Base-by-base conservation (phyloP, 1,284 basidiomycete species). In the Hypsizygus ulmarius region DNA sequence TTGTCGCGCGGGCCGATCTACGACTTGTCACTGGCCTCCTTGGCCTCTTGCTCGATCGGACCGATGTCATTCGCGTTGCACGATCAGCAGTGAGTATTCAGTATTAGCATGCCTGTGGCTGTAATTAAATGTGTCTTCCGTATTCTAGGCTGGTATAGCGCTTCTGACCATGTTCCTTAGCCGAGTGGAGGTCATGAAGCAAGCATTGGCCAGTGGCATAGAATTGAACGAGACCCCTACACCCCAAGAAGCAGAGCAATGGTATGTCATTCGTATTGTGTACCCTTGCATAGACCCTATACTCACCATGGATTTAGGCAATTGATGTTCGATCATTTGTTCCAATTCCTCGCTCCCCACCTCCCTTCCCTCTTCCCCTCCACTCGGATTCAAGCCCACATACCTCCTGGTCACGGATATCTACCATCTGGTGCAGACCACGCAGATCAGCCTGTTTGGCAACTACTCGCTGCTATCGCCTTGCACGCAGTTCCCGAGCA, bases 111-210 rank as follows among this genome's bases (percentile, higher is more conserved):
- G 41, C 16, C 37, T 39, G 14, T 18, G n/a, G 5, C 27, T 8
- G 19, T 5, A 36, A 14, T 5, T 34, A 12, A 27, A 15, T 25
- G 9, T 21, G 50, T 6, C 45, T 5, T 18, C 42, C 10, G 21
- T 14, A 19, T 9, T 28, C 5, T 59, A 97, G 85, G 93, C 97
- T 44, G 97, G 96, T 28, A 76, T 98, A 21, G 93, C 94, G 6
- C 78, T 99, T 44, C 75, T 98, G 53, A 99, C 95, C 0, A 78
- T 97, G 42, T 88, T 99, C 65, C 73, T 99, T 49, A 95, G 90
- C 52, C 84, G 93, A 36, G 95, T 94, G 9, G 93, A 96, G 66
- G 81, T 90, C 19, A 83, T 99, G 57, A 90, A 92, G 62, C 89
- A 95, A 60, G 78, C 73, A 12, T 74, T 84, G 53, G 68, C 70